phyloP scores from a whole-genome alignment of 305 asterid species.

The Rubia peregrina region DNA sequence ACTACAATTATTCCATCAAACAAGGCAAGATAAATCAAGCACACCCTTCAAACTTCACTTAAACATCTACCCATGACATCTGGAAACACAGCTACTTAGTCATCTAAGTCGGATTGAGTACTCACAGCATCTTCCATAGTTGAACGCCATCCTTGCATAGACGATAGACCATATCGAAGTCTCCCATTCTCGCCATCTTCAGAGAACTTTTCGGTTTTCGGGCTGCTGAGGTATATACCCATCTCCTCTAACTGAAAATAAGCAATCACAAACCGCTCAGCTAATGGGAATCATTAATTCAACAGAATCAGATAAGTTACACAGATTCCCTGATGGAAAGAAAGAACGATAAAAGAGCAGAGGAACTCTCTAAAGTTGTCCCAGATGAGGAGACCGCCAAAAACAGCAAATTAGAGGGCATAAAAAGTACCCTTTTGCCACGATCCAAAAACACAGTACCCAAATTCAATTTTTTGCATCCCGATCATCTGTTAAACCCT shows the following conservation, averaged over 20 bases:
- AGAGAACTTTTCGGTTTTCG: slow-evolving; percentile 79
- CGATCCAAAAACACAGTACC: slow-evolving; percentile 1
- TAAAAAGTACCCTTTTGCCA: not conserved
- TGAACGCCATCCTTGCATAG: slow-evolving; percentile 99
- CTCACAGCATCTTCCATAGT: slow-evolving; percentile 99
- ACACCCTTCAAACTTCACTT: not conserved
- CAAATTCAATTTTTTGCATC: not conserved
- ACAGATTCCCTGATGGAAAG: not conserved
- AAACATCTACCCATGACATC: not conserved
- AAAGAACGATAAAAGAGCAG: not conserved
- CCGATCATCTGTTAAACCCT: slow-evolving; percentile 4
- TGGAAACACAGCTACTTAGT: not conserved
- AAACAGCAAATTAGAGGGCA: not conserved
- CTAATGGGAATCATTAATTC: not conserved
- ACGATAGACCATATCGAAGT: slow-evolving; percentile 71
- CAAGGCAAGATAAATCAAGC: not conserved
- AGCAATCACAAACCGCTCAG: slow-evolving; percentile 9
- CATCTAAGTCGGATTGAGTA: slow-evolving; percentile 17
- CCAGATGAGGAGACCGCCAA: not conserved
- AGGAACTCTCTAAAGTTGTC: not conserved
- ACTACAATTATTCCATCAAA: not conserved
- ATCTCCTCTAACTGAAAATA: slow-evolving; percentile 45
- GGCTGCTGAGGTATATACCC: slow-evolving; percentile 91
- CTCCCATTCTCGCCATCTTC: slow-evolving; percentile 70
- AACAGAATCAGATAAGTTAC: not conserved